These are phyloP conservation scores for Pterocarpus macrocarpus DNA, from an alignment of 306 rosid species.

Conservation along the genomic window DNA sequence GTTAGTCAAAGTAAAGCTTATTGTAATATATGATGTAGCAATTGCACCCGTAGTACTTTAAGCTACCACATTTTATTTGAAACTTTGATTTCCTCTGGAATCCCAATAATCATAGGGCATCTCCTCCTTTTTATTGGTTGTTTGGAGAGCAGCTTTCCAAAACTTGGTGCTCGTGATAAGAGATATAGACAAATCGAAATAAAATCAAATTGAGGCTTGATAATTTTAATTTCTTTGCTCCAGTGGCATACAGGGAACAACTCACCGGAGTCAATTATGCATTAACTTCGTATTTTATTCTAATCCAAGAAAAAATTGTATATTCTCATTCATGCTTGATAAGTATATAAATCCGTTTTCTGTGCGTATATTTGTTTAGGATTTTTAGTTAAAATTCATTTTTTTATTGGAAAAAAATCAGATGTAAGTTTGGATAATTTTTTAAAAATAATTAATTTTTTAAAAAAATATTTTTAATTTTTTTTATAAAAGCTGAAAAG, in stretches of 20 bases:
- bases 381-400: too few species aligned
- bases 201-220: background rate
- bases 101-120: background rate
- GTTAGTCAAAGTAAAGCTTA: conserved; percentile 40
- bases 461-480: too few species aligned
- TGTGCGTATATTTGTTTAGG: too few species aligned
- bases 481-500: too few species aligned
- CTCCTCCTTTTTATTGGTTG: background rate
- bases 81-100: conserved; percentile 16
- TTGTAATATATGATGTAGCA: background rate
- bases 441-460: too few species aligned
- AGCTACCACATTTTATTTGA: background rate
- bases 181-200: background rate
- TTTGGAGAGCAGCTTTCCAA: background rate
- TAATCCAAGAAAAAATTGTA: background rate
- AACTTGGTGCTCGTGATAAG: background rate
- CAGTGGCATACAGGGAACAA: background rate
- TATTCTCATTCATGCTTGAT: background rate
- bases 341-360: too few species aligned
- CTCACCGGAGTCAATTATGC: background rate
- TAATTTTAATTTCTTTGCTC: background rate
- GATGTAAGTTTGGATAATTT: too few species aligned
- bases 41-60: background rate
- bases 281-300: too few species aligned
- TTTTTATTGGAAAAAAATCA: too few species aligned